These are phyloP conservation scores for Spizellomyces sp. DNA, from an alignment of 192 early-diverging fungal genomes.

Conservation along the genomic window DNA sequence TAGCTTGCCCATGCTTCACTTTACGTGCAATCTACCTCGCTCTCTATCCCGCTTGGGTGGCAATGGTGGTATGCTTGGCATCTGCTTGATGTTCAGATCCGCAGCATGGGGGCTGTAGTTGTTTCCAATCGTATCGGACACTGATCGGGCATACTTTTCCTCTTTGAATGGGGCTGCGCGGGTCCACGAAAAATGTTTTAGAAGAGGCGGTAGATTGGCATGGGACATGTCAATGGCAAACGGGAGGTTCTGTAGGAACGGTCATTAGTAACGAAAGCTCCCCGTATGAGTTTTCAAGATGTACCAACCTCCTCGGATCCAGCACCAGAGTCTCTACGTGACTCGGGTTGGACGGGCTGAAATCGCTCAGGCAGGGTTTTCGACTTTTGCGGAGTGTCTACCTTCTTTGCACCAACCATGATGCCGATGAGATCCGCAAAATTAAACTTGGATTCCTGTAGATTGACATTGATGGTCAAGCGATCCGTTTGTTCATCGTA, in stretches of 20 bases:
- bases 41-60: slow-evolving; percentile 22
- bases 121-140: slow-evolving; percentile 68
- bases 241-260: neutral
- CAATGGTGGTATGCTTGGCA: slow-evolving; percentile 25
- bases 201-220: slow-evolving; percentile 48
- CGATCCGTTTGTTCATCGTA: no score
- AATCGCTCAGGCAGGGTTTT: neutral
- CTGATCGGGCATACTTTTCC: slow-evolving; percentile 46
- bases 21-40: slow-evolving; percentile 10
- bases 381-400: neutral
- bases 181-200: slow-evolving; percentile 67
- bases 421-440: slow-evolving; percentile 24
- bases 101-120: slow-evolving; percentile 57
- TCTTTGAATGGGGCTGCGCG: slow-evolving; percentile 64
- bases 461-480: no score
- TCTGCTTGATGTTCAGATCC: slow-evolving; percentile 46
- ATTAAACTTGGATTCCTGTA: neutral
- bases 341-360: neutral
- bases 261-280: neutral
- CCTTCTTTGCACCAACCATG: slow-evolving; percentile 20
- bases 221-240: slow-evolving; percentile 7
- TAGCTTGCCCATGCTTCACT: neutral
- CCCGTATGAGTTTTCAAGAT: neutral
- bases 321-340: slow-evolving; percentile 5
- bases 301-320: slow-evolving; percentile 3